Percentiles rank a stretch among this genome's conserved stretches.
Evolutionary conservation across 108 stramenopile genomes (phyloP).

Genomic region (Skeletonema tropicum): DNA sequence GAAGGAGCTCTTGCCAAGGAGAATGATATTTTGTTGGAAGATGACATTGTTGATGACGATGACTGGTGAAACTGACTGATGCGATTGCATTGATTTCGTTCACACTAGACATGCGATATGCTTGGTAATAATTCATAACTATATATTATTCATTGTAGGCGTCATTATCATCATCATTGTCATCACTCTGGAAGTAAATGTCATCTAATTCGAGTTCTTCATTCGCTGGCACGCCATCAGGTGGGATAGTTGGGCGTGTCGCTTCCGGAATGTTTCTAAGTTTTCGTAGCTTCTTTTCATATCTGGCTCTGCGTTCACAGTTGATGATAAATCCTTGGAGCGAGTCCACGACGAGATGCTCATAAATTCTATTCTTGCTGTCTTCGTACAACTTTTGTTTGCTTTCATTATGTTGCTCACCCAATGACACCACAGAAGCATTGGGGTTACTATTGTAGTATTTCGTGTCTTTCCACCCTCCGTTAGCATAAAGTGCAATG

Average conservation of each 20-base stretch:
- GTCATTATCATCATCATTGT: background rate
- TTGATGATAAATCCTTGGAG: slow-evolving; percentile 43
- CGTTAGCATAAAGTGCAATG: slow-evolving; percentile 43
- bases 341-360: slow-evolving; percentile 35
- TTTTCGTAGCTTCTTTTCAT: slow-evolving; percentile 25
- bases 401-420: slow-evolving; percentile 12
- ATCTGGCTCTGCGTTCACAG: slow-evolving; percentile 36
- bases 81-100: background rate
- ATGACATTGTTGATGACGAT: slow-evolving; percentile 48
- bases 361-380: slow-evolving; percentile 23
- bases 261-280: background rate
- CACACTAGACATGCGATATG: no score
- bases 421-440: slow-evolving; percentile 28
- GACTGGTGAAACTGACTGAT: slow-evolving; percentile 9
- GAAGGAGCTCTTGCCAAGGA: background rate
- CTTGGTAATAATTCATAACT: background rate
- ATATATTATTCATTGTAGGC: slow-evolving; percentile 8
- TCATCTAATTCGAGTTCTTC: slow-evolving; percentile 47
- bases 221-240: slow-evolving; percentile 31
- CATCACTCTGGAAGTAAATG: slow-evolving; percentile 22
- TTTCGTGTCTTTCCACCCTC: slow-evolving; percentile 40
- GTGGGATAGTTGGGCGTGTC: slow-evolving; percentile 7
- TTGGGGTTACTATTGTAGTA: slow-evolving; percentile 36
- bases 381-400: background rate
- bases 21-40: slow-evolving; percentile 35